A percentile compares a stretch with the other conserved stretches of the same genome.
Conservation (phyloP, 495 filamentous ascomycete genomes). For the Neurospora sp. region DNA sequence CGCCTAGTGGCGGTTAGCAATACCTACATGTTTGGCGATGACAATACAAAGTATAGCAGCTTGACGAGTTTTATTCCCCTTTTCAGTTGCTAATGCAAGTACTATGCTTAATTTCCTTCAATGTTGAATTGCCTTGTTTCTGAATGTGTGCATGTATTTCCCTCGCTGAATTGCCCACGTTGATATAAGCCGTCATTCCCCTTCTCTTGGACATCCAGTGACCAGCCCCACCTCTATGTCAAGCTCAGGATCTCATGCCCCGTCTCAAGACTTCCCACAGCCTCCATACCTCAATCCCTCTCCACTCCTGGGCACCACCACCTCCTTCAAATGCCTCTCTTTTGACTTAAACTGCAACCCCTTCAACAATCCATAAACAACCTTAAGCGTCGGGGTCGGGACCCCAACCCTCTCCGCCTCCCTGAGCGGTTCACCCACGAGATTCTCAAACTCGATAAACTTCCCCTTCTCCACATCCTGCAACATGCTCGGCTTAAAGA, state of each 20-base stretch:
- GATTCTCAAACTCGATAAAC: constrained; percentile 43
- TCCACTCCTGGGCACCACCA: not conserved
- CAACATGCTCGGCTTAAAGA: constrained; percentile 37
- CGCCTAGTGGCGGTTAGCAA: not conserved
- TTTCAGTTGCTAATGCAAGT: not conserved
- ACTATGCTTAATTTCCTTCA: not conserved
- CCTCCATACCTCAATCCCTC: constrained; percentile 8
- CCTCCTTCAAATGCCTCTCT: constrained; percentile 20
- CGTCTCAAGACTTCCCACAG: not conserved
- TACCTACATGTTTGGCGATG: not conserved
- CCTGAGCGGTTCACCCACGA: constrained; percentile 41
- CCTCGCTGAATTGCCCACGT: not conserved
- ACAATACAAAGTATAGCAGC: not conserved
- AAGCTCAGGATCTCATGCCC: not conserved
- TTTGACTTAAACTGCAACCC: constrained; percentile 31
- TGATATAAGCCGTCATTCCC: not conserved
- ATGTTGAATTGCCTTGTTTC: not conserved
- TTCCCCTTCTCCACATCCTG: constrained; percentile 39
- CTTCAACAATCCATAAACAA: constrained; percentile 33
- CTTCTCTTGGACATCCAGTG: not conserved
- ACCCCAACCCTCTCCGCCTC: constrained; percentile 35
- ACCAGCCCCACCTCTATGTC: not conserved
- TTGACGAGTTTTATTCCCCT: not conserved
- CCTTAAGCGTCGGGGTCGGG: constrained; percentile 32
- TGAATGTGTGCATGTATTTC: not conserved